Conservation (phyloP, 306 rosid species). For the Cicer bijugum region DNA sequence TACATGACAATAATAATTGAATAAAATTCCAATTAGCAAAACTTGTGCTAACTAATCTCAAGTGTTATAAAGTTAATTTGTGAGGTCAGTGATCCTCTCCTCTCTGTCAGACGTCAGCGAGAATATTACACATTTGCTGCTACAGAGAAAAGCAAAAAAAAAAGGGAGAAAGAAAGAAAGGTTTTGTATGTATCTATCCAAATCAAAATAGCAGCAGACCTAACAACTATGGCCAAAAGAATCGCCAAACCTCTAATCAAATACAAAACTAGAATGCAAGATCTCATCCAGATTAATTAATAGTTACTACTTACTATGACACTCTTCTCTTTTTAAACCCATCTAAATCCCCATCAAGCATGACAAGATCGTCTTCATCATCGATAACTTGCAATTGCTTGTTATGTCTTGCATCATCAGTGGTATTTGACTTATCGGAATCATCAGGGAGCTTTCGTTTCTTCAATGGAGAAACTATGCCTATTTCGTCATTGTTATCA, state of each 20-base stretch:
- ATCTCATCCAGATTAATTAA: constrained; percentile 38
- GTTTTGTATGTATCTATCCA: constrained; percentile 45
- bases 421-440: constrained; percentile 39
- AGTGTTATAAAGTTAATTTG: constrained; percentile 40
- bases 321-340: constrained; percentile 67
- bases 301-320: constrained; percentile 50
- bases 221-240: constrained; percentile 63
- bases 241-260: constrained; percentile 65
- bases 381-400: constrained; percentile 66
- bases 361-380: constrained; percentile 68
- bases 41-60: constrained; percentile 45
- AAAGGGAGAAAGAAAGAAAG: constrained; percentile 24
- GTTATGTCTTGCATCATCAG: constrained; percentile 48
- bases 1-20: constrained; percentile 26
- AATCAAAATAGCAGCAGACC: constrained; percentile 52
- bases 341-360: constrained; percentile 63
- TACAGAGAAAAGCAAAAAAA: constrained; percentile 40
- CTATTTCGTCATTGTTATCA: constrained; percentile 55
- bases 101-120: constrained; percentile 52
- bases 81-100: constrained; percentile 49
- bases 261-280: constrained; percentile 70
- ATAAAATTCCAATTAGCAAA: constrained; percentile 40
- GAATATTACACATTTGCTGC: constrained; percentile 56
- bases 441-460: constrained; percentile 64
- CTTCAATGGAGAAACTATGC: constrained; percentile 47